Evolutionary conservation across 2,329 filamentous ascomycete genomes (phyloP).

Genomic region (Fusarium robinianum): DNA sequence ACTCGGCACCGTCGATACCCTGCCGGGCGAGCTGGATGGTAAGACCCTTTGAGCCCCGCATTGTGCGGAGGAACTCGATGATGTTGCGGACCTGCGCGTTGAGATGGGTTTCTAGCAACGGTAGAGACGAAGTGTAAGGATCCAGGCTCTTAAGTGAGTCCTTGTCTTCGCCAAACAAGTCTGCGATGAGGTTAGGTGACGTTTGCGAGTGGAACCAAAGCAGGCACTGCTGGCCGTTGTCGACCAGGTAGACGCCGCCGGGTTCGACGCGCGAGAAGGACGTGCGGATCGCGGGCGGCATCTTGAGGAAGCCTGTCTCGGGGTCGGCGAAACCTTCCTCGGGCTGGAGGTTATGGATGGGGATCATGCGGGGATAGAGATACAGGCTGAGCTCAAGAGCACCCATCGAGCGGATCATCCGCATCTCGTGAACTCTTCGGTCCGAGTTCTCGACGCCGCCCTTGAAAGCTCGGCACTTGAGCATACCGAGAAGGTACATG

Average conservation of each 20-base stretch:
- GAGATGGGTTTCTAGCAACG: slow-evolving; percentile 85
- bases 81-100: slow-evolving; percentile 96
- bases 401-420: slow-evolving; percentile 87
- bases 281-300: slow-evolving; percentile 79
- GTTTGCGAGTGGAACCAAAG: slow-evolving; percentile 93
- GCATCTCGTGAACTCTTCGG: slow-evolving; percentile 86
- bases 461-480: slow-evolving; percentile 94
- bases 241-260: slow-evolving; percentile 90
- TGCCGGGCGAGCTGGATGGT: slow-evolving; percentile 90
- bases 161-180: slow-evolving; percentile 83
- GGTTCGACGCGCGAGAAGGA: slow-evolving; percentile 89
- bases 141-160: slow-evolving; percentile 74
- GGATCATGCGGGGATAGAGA: slow-evolving; percentile 91
- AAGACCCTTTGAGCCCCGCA: slow-evolving; percentile 84
- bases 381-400: slow-evolving; percentile 85
- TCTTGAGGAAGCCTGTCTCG: slow-evolving; percentile 81
- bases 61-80: slow-evolving; percentile 78
- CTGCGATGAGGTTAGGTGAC: slow-evolving; percentile 85
- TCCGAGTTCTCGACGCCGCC: slow-evolving; percentile 89
- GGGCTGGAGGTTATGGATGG: slow-evolving; percentile 85
- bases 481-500: slow-evolving; percentile 90
- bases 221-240: slow-evolving; percentile 90
- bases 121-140: slow-evolving; percentile 77
- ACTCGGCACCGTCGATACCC: slow-evolving; percentile 92
- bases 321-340: slow-evolving; percentile 90